Evolutionary conservation across 768 basidiomycete species (phyloP).

Genomic region (Serendipita vermifera): DNA sequence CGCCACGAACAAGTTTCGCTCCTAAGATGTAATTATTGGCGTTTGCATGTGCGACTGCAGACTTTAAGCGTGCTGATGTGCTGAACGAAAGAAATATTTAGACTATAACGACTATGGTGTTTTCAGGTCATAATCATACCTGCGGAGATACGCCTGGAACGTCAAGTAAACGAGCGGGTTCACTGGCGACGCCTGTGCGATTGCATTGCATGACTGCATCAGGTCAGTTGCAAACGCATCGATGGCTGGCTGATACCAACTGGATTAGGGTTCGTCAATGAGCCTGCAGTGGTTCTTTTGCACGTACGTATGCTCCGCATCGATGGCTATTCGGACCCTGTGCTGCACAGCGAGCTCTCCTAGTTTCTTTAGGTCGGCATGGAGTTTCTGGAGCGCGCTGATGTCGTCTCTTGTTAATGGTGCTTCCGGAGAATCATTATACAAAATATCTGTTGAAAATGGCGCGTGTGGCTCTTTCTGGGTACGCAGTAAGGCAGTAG

Average conservation of each 20-base stretch:
- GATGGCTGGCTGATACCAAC: constrained; percentile 43
- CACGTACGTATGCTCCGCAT: constrained; percentile 70
- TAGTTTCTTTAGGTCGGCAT: constrained; percentile 48
- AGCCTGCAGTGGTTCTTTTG: too few relatives aligned
- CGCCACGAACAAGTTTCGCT: constrained; percentile 86
- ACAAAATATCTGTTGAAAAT: constrained; percentile 5
- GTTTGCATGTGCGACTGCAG: constrained; percentile 52
- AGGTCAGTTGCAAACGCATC: constrained; percentile 67
- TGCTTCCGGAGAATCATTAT: background rate
- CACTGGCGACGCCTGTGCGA: constrained; percentile 25
- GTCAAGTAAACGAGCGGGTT: constrained; percentile 74
- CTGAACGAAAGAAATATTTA: constrained; percentile 28
- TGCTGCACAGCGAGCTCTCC: constrained; percentile 48
- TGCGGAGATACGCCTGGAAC: constrained; percentile 76
- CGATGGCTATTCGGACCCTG: constrained; percentile 60
- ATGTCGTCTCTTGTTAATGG: constrained; percentile 35
- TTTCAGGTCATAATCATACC: constrained; percentile 34
- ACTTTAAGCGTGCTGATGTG: constrained; percentile 53
- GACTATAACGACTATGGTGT: too few relatives aligned
- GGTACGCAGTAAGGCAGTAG: constrained; percentile 33
- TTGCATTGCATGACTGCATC: constrained; percentile 71
- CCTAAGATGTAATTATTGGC: constrained; percentile 61
- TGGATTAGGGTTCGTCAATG: too few relatives aligned
- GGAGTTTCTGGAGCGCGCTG: constrained; percentile 43
- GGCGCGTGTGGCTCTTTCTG: constrained; percentile 18